Base-by-base conservation (phyloP, 495 filamentous ascomycete genomes). In the Daldinia loculata region DNA sequence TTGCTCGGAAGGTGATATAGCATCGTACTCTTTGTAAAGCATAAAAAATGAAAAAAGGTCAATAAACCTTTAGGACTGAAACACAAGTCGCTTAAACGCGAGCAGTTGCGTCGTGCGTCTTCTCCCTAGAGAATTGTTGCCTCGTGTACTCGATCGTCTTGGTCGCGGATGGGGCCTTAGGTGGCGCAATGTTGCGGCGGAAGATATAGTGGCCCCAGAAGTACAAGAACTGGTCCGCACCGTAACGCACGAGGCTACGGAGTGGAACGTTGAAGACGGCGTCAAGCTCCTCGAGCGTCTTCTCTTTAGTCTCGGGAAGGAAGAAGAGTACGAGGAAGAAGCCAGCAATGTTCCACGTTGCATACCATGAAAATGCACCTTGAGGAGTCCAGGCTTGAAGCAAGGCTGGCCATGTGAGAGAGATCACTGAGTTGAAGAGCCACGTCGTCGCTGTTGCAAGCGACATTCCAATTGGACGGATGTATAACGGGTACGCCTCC, bases 291-390 rank as follows among this genome's bases (percentile, higher is more conserved):
- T 92, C 89, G 1, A 95, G 84, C 22, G 92, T 94, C 56, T 88
- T 87, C 74, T 92, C 91, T 79, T 94, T 94, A 1, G 92, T 94
- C 81, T 94, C 92, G 8, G 92, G 91, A 0, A 94, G 83, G 79
- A 88, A 91, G 51, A 94, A 81, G 74, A 93, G 89, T 53, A 93
- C 91, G 78, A 90, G 83, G 39, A 90, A 72, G 34, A 91, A 85
- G 2, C 91, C 91, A 12, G 87, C 80, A 4, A 91, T 78, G 68
- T 95, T 94, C 74, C 92, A 85, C 17, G 79, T 88, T 19, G 89
- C 91, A 70, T 92, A 92, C 79, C 89, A 91, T 4, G 80, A 80
- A 70, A 93, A 93, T 0, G 88, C 89, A 1, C 90, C 91, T 32
- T 83, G 81, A 0, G 83, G 75, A 8, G 75, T 85, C 74, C 92